Conservation (phyloP, 2,329 filamentous ascomycete species). For the Ceratocystis diversiconidia region DNA sequence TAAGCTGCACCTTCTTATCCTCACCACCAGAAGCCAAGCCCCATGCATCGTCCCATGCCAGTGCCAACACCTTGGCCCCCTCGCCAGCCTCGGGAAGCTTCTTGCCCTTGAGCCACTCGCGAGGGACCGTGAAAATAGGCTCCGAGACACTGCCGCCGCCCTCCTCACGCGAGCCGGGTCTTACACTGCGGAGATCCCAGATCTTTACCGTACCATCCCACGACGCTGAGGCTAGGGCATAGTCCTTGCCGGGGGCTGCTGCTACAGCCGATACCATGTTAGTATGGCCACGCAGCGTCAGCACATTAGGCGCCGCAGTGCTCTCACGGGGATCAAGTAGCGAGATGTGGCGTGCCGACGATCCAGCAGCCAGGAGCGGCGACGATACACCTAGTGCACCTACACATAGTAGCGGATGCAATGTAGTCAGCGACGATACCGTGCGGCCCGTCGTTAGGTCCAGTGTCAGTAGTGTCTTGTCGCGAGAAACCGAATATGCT, state of each 20-base stretch:
- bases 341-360: slow-evolving; percentile 72
- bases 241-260: slow-evolving; percentile 47
- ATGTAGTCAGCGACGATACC: slow-evolving; percentile 70
- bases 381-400: slow-evolving; percentile 46
- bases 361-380: slow-evolving; percentile 55
- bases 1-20: slow-evolving; percentile 90
- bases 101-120: slow-evolving; percentile 55
- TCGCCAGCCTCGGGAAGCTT: slow-evolving; percentile 58
- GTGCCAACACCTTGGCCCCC: slow-evolving; percentile 77
- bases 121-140: slow-evolving; percentile 58
- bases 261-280: slow-evolving; percentile 48
- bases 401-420: slow-evolving; percentile 69
- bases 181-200: slow-evolving; percentile 74
- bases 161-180: slow-evolving; percentile 46
- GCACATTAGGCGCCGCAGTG: slow-evolving; percentile 60
- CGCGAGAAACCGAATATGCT: slow-evolving; percentile 80
- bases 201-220: slow-evolving; percentile 87
- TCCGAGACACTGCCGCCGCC: slow-evolving; percentile 51
- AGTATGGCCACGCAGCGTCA: slow-evolving; percentile 82
- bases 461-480: slow-evolving; percentile 81
- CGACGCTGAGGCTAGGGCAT: slow-evolving; percentile 75
- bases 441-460: slow-evolving; percentile 69
- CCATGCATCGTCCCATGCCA: slow-evolving; percentile 71
- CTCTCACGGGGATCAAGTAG: slow-evolving; percentile 80
- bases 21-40: slow-evolving; percentile 87